Percentiles rank a stretch among this genome's conserved stretches.
These are phyloP conservation scores for Yamadazyma ubonensis DNA, from an alignment of 805 yeast genomes.

Conservation along the genomic window DNA sequence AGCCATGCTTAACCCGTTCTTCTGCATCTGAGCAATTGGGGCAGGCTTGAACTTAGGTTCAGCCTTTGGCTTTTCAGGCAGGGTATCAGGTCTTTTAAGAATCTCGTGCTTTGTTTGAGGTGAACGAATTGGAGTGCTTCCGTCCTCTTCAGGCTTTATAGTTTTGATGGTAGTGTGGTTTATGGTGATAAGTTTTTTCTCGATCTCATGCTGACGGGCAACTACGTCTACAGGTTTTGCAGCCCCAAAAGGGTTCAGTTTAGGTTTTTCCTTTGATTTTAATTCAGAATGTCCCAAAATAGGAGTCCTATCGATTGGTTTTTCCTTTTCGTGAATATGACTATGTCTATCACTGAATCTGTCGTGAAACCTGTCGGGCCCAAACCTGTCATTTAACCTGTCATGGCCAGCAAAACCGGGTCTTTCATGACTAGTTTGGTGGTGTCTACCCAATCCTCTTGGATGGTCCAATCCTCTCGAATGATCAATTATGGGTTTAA, in stretches of 20 bases:
- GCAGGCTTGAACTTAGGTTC: conserved; percentile 15
- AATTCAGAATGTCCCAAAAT: conserved; percentile 1
- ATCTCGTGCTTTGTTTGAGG: neutral
- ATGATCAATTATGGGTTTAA: conserved; percentile 12
- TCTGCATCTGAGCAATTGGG: conserved; percentile 19
- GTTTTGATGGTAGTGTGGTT: conserved; percentile 35
- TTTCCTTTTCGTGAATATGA: neutral
- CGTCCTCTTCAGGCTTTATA: conserved; percentile 7
- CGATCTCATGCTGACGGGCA: conserved; percentile 62
- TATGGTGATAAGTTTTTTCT: conserved; percentile 32
- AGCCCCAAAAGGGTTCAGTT: conserved; percentile 72
- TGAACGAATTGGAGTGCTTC: neutral
- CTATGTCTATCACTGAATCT: neutral
- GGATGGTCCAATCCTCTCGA: conserved; percentile 3
- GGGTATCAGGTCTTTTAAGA: neutral
- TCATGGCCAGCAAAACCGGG: conserved; percentile 5
- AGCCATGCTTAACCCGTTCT: conserved; percentile 37
- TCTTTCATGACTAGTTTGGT: neutral
- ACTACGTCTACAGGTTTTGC: conserved; percentile 85
- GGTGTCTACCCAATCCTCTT: conserved; percentile 2
- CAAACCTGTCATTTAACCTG: neutral
- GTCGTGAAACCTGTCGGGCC: conserved; percentile 1
- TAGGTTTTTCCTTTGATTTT: conserved; percentile 25
- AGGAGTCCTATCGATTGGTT: neutral
- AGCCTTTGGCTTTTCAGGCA: neutral